These are phyloP conservation scores for Malus domestica DNA, from an alignment of 306 rosid species.

Conservation along the genomic window DNA sequence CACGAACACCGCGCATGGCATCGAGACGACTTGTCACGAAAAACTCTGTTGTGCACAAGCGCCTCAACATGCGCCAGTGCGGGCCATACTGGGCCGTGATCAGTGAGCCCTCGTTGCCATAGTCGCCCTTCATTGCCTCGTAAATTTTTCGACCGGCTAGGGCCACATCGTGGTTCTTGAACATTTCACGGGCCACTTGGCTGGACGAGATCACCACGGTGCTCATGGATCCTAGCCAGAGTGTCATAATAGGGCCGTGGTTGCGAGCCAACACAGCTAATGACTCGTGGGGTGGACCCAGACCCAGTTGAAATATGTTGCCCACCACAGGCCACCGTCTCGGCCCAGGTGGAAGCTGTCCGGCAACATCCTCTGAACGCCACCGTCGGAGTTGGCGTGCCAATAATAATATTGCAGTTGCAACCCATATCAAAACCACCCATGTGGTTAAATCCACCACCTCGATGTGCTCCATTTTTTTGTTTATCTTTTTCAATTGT, in stretches of 20 bases:
- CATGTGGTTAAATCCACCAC: conserved; percentile 12
- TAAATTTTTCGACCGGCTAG: conserved; percentile 73
- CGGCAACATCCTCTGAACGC: not conserved
- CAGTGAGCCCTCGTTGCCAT: conserved; percentile 56
- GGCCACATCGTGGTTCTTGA: conserved; percentile 51
- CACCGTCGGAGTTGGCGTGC: conserved; percentile 2
- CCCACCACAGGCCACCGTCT: conserved; percentile 69
- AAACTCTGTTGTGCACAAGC: conserved; percentile 49
- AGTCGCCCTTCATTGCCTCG: conserved; percentile 65
- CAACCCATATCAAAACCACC: conserved; percentile 24
- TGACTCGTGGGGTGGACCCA: conserved; percentile 60
- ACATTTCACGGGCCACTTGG: conserved; percentile 53
- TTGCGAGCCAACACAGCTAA: conserved; percentile 41
- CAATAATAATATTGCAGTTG: not conserved
- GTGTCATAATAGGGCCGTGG: conserved; percentile 77
- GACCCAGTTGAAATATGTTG: conserved; percentile 53
- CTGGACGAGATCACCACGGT: conserved; percentile 67
- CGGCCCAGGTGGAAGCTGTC: conserved; percentile 80
- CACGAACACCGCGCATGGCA: conserved; percentile 34
- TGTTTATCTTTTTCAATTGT: not conserved
- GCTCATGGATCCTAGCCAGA: conserved; percentile 78
- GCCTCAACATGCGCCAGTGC: conserved; percentile 73
- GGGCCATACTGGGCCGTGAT: conserved; percentile 63
- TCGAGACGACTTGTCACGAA: conserved; percentile 53
- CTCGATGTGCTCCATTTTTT: conserved; percentile 26